These are phyloP conservation scores for Noccaea caerulescens DNA, from an alignment of 345 rosid species.

Conservation along the genomic window DNA sequence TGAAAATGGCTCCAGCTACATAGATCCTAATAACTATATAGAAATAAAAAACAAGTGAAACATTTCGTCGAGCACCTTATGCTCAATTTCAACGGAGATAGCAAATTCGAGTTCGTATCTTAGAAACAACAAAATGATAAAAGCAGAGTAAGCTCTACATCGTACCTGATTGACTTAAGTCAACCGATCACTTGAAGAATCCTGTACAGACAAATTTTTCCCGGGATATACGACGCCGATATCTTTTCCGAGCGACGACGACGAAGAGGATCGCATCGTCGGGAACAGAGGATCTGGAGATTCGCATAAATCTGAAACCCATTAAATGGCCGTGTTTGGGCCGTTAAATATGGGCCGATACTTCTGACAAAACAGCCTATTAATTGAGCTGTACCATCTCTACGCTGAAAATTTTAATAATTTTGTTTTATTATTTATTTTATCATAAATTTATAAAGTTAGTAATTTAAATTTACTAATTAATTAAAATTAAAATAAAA, in stretches of 20 bases:
- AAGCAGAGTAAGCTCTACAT: not conserved
- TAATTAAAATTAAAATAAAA: not conserved
- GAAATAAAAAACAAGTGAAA: not conserved
- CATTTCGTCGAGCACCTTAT: constrained; percentile 38
- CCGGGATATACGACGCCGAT: not conserved
- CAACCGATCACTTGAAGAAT: not conserved
- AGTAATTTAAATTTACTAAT: not conserved
- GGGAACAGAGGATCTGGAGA: not conserved
- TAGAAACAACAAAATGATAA: not conserved
- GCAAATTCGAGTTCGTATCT: not conserved
- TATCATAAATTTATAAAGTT: not conserved
- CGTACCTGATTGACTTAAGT: not conserved
- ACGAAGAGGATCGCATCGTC: constrained; percentile 8
- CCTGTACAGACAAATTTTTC: not conserved
- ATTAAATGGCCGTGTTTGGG: not conserved
- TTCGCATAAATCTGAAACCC: not conserved
- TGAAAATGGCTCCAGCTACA: no score
- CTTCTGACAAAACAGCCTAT: not conserved
- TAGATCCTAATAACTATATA: no score
- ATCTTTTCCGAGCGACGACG: constrained; percentile 24
- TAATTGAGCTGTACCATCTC: not conserved
- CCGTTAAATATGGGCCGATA: not conserved
- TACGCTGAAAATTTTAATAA: not conserved
- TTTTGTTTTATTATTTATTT: not conserved
- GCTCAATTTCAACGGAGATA: constrained; percentile 8